phyloP scores from a whole-genome alignment of 2,329 filamentous ascomycete species.

The Penicillium sp. region DNA sequence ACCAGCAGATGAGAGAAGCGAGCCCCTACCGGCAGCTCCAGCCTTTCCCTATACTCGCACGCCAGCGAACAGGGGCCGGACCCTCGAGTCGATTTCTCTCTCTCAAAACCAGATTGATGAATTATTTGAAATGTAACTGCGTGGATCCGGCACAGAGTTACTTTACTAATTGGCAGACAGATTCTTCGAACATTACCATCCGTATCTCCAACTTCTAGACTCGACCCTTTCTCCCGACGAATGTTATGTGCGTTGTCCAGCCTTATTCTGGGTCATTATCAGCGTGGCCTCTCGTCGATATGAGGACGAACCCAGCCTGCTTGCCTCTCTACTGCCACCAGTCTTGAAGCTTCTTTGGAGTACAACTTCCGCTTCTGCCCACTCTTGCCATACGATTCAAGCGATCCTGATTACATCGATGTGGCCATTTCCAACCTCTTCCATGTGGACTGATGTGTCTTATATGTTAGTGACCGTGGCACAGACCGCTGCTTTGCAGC shows the following conservation, averaged over 20 bases:
- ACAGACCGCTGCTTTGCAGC: slow-evolving; percentile 17
- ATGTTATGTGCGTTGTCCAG: slow-evolving; percentile 5
- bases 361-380: slow-evolving; percentile 17
- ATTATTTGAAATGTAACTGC: too few relatives aligned
- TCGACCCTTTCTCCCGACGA: not conserved
- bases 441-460: slow-evolving; percentile 15
- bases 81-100: too few relatives aligned
- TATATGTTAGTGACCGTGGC: slow-evolving; percentile 17
- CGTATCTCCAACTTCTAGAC: not conserved
- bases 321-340: slow-evolving; percentile 3
- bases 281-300: slow-evolving; percentile 12
- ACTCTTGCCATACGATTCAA: slow-evolving; percentile 20
- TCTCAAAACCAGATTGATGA: too few relatives aligned
- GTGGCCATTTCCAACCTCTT: slow-evolving; percentile 26
- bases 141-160: too few relatives aligned
- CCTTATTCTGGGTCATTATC: slow-evolving; percentile 17
- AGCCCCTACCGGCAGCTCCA: too few relatives aligned
- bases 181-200: slow-evolving; percentile 1
- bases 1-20: too few relatives aligned
- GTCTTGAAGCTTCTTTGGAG: slow-evolving; percentile 14
- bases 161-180: not conserved
- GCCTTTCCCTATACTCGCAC: too few relatives aligned
- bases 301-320: slow-evolving; percentile 7
- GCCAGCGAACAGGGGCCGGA: too few relatives aligned
- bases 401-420: slow-evolving; percentile 21